Conservation (phyloP, 2,329 filamentous ascomycete genomes). For the Mycocentrospora acerina region DNA sequence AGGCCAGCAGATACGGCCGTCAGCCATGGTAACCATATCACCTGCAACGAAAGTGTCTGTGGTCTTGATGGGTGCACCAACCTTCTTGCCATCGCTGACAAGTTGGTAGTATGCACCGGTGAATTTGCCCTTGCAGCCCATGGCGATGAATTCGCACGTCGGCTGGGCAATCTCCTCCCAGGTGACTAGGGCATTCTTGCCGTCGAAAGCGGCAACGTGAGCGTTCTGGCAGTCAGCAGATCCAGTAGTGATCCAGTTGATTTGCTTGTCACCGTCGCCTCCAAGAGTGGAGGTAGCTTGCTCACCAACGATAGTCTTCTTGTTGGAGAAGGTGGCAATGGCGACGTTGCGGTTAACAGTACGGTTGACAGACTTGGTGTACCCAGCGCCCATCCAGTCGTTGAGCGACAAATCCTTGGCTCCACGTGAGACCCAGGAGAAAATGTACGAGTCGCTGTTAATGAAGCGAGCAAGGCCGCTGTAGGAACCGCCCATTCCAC, state of each 20-base stretch:
- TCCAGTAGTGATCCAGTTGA: conserved; percentile 60
- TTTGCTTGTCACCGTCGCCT: conserved; percentile 57
- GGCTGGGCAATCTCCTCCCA: conserved; percentile 64
- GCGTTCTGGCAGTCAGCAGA: conserved; percentile 60
- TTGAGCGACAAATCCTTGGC: conserved; percentile 57
- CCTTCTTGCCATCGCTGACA: conserved; percentile 54
- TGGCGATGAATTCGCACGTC: conserved; percentile 57
- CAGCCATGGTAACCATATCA: conserved; percentile 62
- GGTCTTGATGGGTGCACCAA: conserved; percentile 54
- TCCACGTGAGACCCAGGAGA: conserved; percentile 64
- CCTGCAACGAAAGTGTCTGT: conserved; percentile 61
- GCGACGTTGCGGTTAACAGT: conserved; percentile 63
- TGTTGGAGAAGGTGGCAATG: conserved; percentile 58
- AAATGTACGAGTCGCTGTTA: conserved; percentile 57
- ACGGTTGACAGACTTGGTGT: conserved; percentile 55
- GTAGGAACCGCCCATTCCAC: conserved; percentile 65
- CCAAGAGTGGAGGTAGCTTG: conserved; percentile 59
- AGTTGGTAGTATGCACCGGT: conserved; percentile 62
- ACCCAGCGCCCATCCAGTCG: conserved; percentile 60
- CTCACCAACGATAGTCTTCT: conserved; percentile 56
- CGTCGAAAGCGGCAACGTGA: conserved; percentile 59
- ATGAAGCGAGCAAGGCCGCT: conserved; percentile 58
- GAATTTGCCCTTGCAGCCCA: conserved; percentile 62
- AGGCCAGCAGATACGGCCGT: conserved; percentile 63
- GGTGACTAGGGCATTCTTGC: conserved; percentile 55